Evolutionary conservation across 768 basidiomycete species (phyloP), one percentile per base, ranked within the genome.

Genomic region (Mrakia hoshinonis): DNA sequence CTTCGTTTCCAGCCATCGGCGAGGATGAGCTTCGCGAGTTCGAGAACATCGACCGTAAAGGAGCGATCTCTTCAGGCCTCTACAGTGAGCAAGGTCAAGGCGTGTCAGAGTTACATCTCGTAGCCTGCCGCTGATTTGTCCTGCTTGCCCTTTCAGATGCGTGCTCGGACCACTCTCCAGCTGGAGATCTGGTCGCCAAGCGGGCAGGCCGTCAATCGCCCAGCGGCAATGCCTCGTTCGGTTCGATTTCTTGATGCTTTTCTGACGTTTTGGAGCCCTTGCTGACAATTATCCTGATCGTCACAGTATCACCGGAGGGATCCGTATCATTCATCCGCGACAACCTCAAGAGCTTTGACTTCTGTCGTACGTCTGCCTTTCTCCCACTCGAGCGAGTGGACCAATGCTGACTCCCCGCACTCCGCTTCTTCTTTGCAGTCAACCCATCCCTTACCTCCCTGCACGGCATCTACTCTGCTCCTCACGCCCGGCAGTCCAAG

Each of bases 391-490:
- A 29, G 1, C 11, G 1, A 31, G 3, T 39, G 5, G n/a, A 4
- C 26, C 20, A 18, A 5, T n/a, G 36, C 39, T 6, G 2, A 4
- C 43, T 29, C 62, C n/a, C 36, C 20, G 34, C 24, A 38, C 20
- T 55, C 34, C 34, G 13, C 34, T 24, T 10, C 12, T 10, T 49
- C 49, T 13, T 7, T 48, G 11, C 66, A 68, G 67, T 55, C 12
- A 68, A 68, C 54, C 67, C 67, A 0, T 39, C 67, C 7, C 52
- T 68, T 10, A 43, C 54, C 24, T 39, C 67, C 4, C 34, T 54
- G 1, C 67, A 58, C 39, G 54, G 67, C 1, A 26, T 52, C 1
- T 68, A 55, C 39, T 55, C 52, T 7, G 10, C 29, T 31, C 13
- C 29, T 20, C 6, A 60, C 31, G 6, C 55, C 34, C 55, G 55